Percentiles rank a stretch among this genome's conserved stretches.
Conservation (phyloP, 2,329 filamentous ascomycete genomes). For the Cladophialophora immunda region DNA sequence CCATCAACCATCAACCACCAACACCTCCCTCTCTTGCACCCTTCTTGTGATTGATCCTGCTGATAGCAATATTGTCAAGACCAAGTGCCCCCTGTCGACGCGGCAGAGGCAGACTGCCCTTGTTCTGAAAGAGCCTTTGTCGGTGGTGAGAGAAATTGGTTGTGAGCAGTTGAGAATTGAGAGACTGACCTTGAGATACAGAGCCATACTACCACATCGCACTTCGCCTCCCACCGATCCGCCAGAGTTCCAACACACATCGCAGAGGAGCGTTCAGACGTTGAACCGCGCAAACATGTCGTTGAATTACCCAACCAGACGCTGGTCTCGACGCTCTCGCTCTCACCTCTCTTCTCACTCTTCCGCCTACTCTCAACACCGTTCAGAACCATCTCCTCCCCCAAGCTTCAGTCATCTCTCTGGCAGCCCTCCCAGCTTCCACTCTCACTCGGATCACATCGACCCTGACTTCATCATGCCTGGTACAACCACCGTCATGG, state of each 20-base stretch:
- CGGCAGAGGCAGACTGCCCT: not conserved
- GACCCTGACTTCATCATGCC: not conserved
- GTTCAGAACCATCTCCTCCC: constrained; percentile 3
- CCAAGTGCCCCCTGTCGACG: not conserved
- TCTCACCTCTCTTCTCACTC: constrained; percentile 6
- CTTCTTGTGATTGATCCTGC: not conserved
- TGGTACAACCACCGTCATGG: constrained; percentile 9
- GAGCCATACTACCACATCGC: not conserved
- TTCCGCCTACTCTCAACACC: not conserved
- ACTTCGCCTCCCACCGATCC: not conserved
- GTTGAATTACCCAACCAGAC: not conserved
- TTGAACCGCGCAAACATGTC: constrained; percentile 1
- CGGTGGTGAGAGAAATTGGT: not conserved
- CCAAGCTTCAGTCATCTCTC: constrained; percentile 6
- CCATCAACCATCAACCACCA: not conserved
- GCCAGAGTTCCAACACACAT: not conserved
- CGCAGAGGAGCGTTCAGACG: constrained; percentile 9
- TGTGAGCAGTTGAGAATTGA: not conserved
- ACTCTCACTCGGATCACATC: not conserved
- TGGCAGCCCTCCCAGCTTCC: not conserved
- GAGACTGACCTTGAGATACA: not conserved
- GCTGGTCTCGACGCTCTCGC: not conserved
- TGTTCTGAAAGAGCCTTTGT: not conserved
- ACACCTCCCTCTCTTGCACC: not conserved
- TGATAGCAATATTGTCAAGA: not conserved